Evolutionary conservation across 495 filamentous ascomycete species (phyloP).

Genomic region (Penicillium coprophilum): DNA sequence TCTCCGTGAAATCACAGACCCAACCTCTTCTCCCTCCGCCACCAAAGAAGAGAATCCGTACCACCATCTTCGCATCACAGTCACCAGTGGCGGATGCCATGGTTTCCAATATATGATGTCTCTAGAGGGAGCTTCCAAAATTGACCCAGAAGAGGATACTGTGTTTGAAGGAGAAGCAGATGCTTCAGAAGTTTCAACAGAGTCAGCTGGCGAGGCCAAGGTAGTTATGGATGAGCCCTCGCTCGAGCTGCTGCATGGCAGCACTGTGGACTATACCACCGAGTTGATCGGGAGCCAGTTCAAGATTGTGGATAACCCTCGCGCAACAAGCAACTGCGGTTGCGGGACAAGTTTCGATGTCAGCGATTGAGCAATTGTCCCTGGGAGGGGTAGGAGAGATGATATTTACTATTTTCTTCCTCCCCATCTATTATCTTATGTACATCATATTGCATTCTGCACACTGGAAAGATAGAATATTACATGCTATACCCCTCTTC

Average conservation of each 20-base stretch:
- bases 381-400: constrained; percentile 2
- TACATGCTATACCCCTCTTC: constrained; percentile 34
- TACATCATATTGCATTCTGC: constrained; percentile 23
- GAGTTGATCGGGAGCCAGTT: constrained; percentile 98
- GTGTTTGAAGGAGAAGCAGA: constrained; percentile 47
- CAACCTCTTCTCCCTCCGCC: constrained; percentile 40
- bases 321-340: constrained; percentile 90
- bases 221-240: constrained; percentile 88
- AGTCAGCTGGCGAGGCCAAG: constrained; percentile 61
- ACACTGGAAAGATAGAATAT: constrained; percentile 26
- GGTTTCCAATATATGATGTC: constrained; percentile 98
- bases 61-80: constrained; percentile 82
- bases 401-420: constrained; percentile 9
- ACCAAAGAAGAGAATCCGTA: constrained; percentile 73
- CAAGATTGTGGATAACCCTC: constrained; percentile 89
- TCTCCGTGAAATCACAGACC: constrained; percentile 60
- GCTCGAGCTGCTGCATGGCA: constrained; percentile 85
- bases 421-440: constrained; percentile 13
- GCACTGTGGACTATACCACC: constrained; percentile 92
- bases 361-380: constrained; percentile 45
- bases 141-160: constrained; percentile 75
- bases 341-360: constrained; percentile 99
- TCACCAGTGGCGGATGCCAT: constrained; percentile 92
- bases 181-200: constrained; percentile 24
- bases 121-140: constrained; percentile 58